Evolutionary conservation across 2,329 filamentous ascomycete genomes (phyloP).

Genomic region (Xylariomycetidae sp.): DNA sequence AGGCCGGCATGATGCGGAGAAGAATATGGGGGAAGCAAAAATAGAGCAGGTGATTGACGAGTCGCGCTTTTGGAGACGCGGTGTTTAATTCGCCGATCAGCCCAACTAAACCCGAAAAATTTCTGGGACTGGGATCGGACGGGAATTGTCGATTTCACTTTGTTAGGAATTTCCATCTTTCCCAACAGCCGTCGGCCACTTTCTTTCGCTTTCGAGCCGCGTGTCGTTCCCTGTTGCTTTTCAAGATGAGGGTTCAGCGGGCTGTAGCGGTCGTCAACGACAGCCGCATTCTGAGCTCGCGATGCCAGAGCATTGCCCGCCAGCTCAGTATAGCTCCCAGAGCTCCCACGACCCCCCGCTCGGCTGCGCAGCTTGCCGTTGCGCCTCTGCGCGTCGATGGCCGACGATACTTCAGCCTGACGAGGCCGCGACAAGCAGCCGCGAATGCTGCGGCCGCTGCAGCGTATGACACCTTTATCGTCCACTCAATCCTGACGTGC

Average conservation of each 20-base stretch:
- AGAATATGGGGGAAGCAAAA: too few relatives aligned
- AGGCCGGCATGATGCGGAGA: too few relatives aligned
- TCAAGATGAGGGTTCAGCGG: conserved; percentile 35
- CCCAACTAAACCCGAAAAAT: conserved; percentile 13
- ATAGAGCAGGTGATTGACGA: too few relatives aligned
- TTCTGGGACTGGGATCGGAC: conserved; percentile 8
- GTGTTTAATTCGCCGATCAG: conserved; percentile 15
- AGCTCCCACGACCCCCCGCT: conserved; percentile 18
- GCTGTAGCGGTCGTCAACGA: conserved; percentile 32
- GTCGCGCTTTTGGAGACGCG: conserved; percentile 1
- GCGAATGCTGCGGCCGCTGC: conserved; percentile 28
- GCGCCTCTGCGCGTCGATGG: conserved; percentile 27
- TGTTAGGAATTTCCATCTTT: conserved; percentile 19
- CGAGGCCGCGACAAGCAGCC: conserved; percentile 26
- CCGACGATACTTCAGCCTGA: conserved; percentile 35
- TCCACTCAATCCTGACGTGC: neutral
- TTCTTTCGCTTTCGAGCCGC: conserved; percentile 10
- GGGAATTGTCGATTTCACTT: conserved; percentile 5
- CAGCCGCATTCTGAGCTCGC: conserved; percentile 28
- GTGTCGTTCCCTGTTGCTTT: conserved; percentile 7
- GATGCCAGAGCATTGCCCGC: conserved; percentile 26
- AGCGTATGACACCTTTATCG: conserved; percentile 27
- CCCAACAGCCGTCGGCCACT: conserved; percentile 9
- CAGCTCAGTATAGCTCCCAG: conserved; percentile 28
- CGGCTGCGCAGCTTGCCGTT: conserved; percentile 26